Evolutionary conservation across 495 filamentous ascomycete genomes (phyloP), one percentile per base, ranked within the genome.

Genomic region (Daldinia vernicosa): DNA sequence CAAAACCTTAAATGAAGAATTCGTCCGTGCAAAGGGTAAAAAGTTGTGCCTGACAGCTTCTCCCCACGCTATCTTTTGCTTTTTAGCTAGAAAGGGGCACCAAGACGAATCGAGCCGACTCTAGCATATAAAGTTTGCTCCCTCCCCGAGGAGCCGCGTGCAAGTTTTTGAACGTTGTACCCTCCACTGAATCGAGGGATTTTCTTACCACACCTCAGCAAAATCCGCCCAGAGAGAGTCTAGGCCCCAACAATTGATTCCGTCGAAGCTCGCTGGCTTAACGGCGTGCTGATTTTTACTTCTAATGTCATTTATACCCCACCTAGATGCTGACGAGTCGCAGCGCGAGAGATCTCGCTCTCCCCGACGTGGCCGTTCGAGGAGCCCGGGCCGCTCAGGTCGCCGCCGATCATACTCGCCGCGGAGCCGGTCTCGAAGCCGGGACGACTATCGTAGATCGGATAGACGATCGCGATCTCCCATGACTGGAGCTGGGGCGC

Each of bases 341-440:
- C 87, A 97, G 93, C 94, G 95, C 81, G 94, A 97, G 88, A 91
- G 95, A 82, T 95, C 93, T 82, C 92, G 94, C 80, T 95, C 93
- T 69, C 93, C 93, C 74, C 90, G 94, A 80, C 91, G 94, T 83
- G 93, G 93, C 72, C 84, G 84, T 72, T 87, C 85, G 65, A 77
- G 85, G 66, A 86, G 83, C 72, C 84, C 82, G 53, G 81, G 74
- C 51, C 81, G 79, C 40, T 76, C 80, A 40, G 76, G 77, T 78
- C 91, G 94, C 76, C 92, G 92, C 80, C 90, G 94, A 74, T 97
- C 94, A 50, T 97, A 96, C 81, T 95, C 93, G 43, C 93, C 94
- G 65, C 93, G 93, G 78, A 95, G 92, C 81, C 91, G 94, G 79
- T 97, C 94, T 81, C 89, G 92, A 80, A 95, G 92, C 82, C 93